Conservation (phyloP, 305 asterid genomes). For the Fraxinus dipetala region DNA sequence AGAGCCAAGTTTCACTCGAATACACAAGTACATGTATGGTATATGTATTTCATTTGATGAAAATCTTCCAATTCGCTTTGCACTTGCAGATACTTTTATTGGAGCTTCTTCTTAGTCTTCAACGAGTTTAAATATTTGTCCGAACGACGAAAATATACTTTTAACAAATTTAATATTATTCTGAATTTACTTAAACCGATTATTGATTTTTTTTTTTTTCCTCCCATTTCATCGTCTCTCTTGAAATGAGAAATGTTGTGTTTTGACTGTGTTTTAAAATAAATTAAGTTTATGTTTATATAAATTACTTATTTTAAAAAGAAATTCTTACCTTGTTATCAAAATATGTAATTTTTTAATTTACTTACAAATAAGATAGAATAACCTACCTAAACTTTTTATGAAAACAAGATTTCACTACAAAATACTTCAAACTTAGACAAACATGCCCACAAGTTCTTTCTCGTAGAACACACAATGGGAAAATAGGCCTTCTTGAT, state of each 20-base stretch:
- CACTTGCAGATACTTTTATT: neutral
- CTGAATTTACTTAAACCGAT: too few species aligned
- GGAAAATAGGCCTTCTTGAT: neutral
- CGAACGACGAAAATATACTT: neutral
- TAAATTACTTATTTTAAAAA: neutral
- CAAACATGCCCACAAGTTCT: neutral
- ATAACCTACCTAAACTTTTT: neutral
- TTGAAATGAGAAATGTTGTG: neutral
- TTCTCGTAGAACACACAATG: neutral
- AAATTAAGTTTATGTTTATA: neutral
- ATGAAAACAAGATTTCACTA: neutral
- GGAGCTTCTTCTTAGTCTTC: neutral
- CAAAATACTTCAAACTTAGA: neutral
- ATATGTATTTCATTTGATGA: neutral
- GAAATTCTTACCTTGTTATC: neutral
- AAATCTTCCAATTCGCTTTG: neutral
- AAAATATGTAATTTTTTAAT: neutral
- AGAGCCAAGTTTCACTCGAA: neutral
- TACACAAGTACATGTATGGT: neutral
- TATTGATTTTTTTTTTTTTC: neutral
- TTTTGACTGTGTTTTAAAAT: neutral
- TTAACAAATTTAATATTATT: neutral
- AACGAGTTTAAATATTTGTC: neutral
- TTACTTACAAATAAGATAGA: neutral
- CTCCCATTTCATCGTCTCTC: neutral